Evolutionary conservation across 1,284 basidiomycete species (phyloP).

Genomic region (Trichosporon sp.): DNA sequence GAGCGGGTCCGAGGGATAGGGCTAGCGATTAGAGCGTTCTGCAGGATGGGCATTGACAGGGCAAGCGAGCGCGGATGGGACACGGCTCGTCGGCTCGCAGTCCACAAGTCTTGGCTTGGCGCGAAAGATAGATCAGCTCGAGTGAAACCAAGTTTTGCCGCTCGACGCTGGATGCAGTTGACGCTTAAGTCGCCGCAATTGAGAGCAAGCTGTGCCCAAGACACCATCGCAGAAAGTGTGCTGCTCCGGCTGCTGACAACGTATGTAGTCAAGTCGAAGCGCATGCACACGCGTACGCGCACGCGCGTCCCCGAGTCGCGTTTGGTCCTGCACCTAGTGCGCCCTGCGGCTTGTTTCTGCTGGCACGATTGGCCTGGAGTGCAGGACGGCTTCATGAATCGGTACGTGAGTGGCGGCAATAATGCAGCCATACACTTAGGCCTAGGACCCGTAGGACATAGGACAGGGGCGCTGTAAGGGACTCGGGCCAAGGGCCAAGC

Average conservation of each 20-base stretch:
- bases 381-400: not conserved
- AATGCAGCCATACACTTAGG: not conserved
- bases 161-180: not conserved
- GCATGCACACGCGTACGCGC: not conserved
- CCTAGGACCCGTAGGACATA: not conserved
- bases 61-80: not conserved
- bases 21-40: not conserved
- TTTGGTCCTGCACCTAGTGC: not conserved
- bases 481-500: not conserved
- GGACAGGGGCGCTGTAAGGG: not conserved
- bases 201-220: not conserved
- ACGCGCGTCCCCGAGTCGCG: too few species aligned
- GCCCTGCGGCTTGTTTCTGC: not conserved
- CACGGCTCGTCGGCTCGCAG: not conserved
- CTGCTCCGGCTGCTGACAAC: not conserved
- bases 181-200: not conserved
- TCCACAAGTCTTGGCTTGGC: not conserved
- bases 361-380: not conserved
- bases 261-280: not conserved
- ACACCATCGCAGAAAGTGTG: not conserved
- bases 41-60: not conserved
- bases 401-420: conserved; percentile 8
- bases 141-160: not conserved
- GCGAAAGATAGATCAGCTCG: not conserved
- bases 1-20: not conserved